phyloP scores from a whole-genome alignment of 2,329 filamentous ascomycete genomes.

The Colletotrichum sojae region DNA sequence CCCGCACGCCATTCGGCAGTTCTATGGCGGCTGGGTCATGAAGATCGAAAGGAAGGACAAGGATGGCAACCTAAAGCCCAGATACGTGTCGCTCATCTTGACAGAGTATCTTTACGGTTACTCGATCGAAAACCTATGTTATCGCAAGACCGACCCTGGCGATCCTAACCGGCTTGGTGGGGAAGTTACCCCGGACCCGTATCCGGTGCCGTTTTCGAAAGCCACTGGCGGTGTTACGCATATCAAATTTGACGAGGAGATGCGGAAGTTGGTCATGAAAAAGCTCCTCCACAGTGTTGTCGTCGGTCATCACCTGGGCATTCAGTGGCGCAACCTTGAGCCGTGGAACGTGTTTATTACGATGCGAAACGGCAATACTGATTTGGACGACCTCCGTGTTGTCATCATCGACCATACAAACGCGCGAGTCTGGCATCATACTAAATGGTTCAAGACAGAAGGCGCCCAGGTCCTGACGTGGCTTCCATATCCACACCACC shows the following conservation, averaged over 20 bases:
- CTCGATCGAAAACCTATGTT: neutral
- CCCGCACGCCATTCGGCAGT: neutral
- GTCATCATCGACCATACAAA: neutral
- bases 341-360: neutral
- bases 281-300: neutral
- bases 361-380: neutral
- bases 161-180: neutral
- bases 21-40: conserved; percentile 1
- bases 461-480: neutral
- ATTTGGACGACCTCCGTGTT: neutral
- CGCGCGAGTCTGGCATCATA: neutral
- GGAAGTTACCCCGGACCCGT: too few relatives aligned
- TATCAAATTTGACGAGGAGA: neutral
- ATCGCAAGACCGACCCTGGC: neutral
- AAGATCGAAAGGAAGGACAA: neutral
- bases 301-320: neutral
- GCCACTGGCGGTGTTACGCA: neutral
- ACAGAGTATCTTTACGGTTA: neutral
- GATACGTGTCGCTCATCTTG: neutral
- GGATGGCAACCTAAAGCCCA: neutral
- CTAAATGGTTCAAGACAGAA: neutral
- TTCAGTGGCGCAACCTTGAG: neutral
- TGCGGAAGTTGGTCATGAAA: neutral
- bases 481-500: neutral
- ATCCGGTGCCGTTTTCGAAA: neutral